Evolutionary conservation across 805 yeast genomes (phyloP).

Genomic region (Yarrowia sp.): DNA sequence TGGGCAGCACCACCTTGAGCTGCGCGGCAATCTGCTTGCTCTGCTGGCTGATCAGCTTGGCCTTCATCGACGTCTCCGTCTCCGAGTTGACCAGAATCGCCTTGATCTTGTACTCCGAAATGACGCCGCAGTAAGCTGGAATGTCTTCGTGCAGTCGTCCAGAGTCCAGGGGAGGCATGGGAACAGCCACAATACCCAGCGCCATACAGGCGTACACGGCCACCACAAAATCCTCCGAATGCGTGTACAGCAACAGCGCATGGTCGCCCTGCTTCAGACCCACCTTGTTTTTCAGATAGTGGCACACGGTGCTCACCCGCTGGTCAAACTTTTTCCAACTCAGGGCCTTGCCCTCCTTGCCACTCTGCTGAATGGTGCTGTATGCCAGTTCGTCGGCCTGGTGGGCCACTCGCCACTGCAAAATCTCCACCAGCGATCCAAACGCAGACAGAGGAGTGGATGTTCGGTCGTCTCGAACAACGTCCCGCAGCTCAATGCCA

Average conservation of each 20-base stretch:
- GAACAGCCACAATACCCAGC: slow-evolving; percentile 80
- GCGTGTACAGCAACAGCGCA: slow-evolving; percentile 82
- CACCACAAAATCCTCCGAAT: slow-evolving; percentile 83
- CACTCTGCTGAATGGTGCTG: slow-evolving; percentile 52
- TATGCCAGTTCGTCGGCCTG: slow-evolving; percentile 85
- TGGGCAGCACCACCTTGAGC: slow-evolving; percentile 54
- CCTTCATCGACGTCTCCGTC: slow-evolving; percentile 70
- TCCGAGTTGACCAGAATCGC: slow-evolving; percentile 82
- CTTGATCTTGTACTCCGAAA: slow-evolving; percentile 73
- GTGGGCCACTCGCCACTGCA: slow-evolving; percentile 77
- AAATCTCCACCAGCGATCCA: slow-evolving; percentile 69
- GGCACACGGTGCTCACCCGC: slow-evolving; percentile 75
- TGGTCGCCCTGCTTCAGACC: slow-evolving; percentile 69
- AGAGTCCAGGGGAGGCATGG: slow-evolving; percentile 73
- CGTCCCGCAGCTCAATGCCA: slow-evolving; percentile 77
- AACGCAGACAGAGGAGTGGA: slow-evolving; percentile 78
- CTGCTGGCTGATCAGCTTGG: slow-evolving; percentile 66
- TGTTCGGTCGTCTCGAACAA: slow-evolving; percentile 79
- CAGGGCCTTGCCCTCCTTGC: slow-evolving; percentile 59
- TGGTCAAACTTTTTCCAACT: slow-evolving; percentile 86
- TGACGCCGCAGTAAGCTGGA: slow-evolving; percentile 65
- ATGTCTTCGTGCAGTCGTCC: slow-evolving; percentile 75
- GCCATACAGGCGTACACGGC: slow-evolving; percentile 86
- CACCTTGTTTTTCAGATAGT: slow-evolving; percentile 71
- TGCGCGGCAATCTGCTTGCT: slow-evolving; percentile 56